Evolutionary conservation across 192 early-diverging fungal genomes (phyloP), one percentile per base, ranked within the genome.

Genomic region (Backusella australiensis): DNA sequence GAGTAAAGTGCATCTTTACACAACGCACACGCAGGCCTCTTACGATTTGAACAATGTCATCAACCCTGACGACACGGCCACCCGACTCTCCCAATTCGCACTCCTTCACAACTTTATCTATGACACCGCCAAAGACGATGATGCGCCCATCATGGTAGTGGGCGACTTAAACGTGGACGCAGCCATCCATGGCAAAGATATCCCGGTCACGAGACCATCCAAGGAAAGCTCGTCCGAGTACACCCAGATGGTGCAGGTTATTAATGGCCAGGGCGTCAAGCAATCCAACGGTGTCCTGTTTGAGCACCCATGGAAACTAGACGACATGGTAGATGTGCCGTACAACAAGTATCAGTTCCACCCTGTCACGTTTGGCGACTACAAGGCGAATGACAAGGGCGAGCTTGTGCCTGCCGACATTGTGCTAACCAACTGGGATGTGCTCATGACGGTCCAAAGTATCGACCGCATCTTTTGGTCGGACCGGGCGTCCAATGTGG

Each of bases 11-110:
- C 91, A 95, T 78, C 41, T 95, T 36, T 94, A 94, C 78, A 95
- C 89, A 14, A 96, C 95, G 6, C 94, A 96, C 74, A 90, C 94
- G 19, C 95, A 96, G 82, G 93, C 93, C 21, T 92, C 93, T 2
- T 91, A 92, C 65, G 85, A 84, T 32, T 75, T 80, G 2, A 86
- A 85, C 9, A 84, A 88, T n/a, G 65, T 79, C 15, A 75, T 90
- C 14, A 88, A 82, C 4, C 85, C 85, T 66, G 85, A 82, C 23
- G 90, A 88, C 46, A 89, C 86, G 6, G 75, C 82, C 35, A 82
- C 84, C 46, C 89, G 92, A 15, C 74, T 92, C 49, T 72, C 80
- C 23, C 95, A 96, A 83, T 80, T 96, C 66, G 69, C 82, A 9
- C 75, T 82, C 39, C 85, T 96, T 52, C 93, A 91, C 67, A 78